Evolutionary conservation across 2,329 filamentous ascomycete species (phyloP), one percentile per base, ranked within the genome.

Genomic region (Pyricularia pennisetigena): DNA sequence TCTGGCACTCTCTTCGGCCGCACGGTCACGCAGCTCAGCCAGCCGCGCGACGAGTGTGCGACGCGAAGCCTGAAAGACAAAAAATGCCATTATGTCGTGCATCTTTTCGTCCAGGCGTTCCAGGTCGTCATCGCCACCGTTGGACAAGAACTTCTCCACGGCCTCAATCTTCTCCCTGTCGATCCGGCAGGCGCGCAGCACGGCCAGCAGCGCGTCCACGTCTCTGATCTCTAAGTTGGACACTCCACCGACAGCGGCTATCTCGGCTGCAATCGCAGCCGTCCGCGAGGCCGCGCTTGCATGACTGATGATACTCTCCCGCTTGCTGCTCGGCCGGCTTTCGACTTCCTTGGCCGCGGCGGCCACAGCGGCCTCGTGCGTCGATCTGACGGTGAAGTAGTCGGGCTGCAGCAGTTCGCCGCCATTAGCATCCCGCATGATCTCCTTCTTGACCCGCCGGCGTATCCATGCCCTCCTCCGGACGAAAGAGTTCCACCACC

Each of bases 401-500:
- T 94, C 90, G 1, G 87, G 81, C 70, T 86, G 92, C 68, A 94
- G 82, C 79, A 89, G 85, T 72, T 66, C 79, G 77, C 28, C 78
- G 75, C 57, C 82, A 67, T 35, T 69, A 26, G 66, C 72, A 76
- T 64, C 84, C 80, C 4, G 79, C 76, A 71, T 26, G 28, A 24
- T 20, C 14, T 76, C 81, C 75, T 86, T 86, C 78, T 90, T 92
- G 67, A 90, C 84, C 41, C 95, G 85, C 76, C 92, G 90, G 62
- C 95, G 85, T 68, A 94, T 87, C 95, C 95, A 99, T 26, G 92
- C 88, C 70, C 95, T 86, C 72, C 95, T 84, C 49, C 95, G 85
- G n/a, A 97, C 95, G 75, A 94, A 99, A 1, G 93, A 97, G 76
- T 94, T 94, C 78, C 93, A 97, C 94, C 94, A 98, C 29, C 88